Percentiles rank a stretch among this genome's conserved stretches.
Conservation (phyloP, 768 basidiomycete genomes). For the Coprinopsis strossmayeri region DNA sequence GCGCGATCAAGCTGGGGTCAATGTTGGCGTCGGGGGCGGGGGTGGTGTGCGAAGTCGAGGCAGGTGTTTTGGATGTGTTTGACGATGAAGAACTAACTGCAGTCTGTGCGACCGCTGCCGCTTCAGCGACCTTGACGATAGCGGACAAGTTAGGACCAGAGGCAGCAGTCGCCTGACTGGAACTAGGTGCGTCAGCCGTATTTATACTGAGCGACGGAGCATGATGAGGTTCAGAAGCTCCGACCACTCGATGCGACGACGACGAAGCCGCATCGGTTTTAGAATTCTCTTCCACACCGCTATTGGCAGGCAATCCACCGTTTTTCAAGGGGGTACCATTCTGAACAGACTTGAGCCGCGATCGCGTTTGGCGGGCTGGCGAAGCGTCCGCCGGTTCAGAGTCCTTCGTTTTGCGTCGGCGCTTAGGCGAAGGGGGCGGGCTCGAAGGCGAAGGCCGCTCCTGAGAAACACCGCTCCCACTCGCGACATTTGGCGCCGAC, state of each 20-base stretch:
- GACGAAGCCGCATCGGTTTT: background rate
- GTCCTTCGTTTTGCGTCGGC: background rate
- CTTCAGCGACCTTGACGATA: too few relatives aligned
- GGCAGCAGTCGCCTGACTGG: too few relatives aligned
- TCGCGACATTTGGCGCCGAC: too few relatives aligned
- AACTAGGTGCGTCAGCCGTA: background rate
- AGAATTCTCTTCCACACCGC: background rate
- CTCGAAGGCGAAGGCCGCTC: background rate
- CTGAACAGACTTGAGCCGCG: background rate
- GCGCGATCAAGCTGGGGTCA: conserved; percentile 20
- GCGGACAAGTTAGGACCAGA: too few relatives aligned
- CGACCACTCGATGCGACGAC: too few relatives aligned
- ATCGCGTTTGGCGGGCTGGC: background rate
- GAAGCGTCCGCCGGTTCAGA: background rate
- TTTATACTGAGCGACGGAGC: background rate
- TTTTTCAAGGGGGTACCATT: too few relatives aligned
- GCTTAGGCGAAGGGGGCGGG: background rate
- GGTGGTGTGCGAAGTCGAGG: conserved; percentile 1
- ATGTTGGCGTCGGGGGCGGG: conserved; percentile 9
- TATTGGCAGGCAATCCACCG: too few relatives aligned
- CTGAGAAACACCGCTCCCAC: too few relatives aligned
- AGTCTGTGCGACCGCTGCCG: too few relatives aligned
- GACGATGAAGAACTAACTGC: too few relatives aligned
- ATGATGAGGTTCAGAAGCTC: too few relatives aligned
- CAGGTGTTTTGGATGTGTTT: background rate